Conservation (phyloP, 2,329 filamentous ascomycete genomes). For the Pseudocercospora cruenta region DNA sequence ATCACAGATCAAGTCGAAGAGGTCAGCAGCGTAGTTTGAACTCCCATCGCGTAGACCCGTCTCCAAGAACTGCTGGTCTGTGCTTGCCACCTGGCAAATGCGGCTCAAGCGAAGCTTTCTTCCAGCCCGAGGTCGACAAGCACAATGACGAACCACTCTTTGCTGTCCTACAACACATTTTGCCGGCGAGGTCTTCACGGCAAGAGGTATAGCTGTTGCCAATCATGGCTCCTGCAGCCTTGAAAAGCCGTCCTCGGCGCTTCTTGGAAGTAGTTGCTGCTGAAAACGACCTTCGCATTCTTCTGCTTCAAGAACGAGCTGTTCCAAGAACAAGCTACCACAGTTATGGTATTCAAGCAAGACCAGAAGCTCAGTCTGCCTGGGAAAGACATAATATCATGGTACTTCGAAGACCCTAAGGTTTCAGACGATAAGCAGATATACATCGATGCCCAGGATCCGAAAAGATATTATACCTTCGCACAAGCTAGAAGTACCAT, state of each 20-base stretch:
- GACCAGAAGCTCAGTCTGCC: slow-evolving; percentile 41
- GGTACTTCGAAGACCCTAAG: slow-evolving; percentile 53
- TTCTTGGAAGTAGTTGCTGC: neutral
- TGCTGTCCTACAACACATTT: neutral
- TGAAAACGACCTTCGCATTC: no score
- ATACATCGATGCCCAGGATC: slow-evolving; percentile 51
- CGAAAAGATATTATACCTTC: slow-evolving; percentile 46
- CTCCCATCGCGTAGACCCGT: neutral
- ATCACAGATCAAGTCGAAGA: neutral
- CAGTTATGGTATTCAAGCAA: slow-evolving; percentile 25
- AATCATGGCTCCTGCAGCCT: neutral
- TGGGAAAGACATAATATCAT: slow-evolving; percentile 56
- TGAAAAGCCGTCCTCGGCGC: neutral
- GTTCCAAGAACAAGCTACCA: neutral
- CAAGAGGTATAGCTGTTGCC: neutral
- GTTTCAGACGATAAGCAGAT: slow-evolving; percentile 55
- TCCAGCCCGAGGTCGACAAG: neutral
- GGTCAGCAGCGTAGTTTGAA: neutral
- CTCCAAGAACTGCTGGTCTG: neutral
- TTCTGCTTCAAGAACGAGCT: neutral
- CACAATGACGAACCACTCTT: neutral
- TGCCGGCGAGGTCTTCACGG: neutral
- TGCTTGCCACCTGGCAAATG: neutral
- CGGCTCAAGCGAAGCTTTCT: neutral
- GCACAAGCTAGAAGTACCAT: slow-evolving; percentile 50